Evolutionary conservation across 257 asterid genomes (phyloP).

Genomic region (Sherardia arvensis): DNA sequence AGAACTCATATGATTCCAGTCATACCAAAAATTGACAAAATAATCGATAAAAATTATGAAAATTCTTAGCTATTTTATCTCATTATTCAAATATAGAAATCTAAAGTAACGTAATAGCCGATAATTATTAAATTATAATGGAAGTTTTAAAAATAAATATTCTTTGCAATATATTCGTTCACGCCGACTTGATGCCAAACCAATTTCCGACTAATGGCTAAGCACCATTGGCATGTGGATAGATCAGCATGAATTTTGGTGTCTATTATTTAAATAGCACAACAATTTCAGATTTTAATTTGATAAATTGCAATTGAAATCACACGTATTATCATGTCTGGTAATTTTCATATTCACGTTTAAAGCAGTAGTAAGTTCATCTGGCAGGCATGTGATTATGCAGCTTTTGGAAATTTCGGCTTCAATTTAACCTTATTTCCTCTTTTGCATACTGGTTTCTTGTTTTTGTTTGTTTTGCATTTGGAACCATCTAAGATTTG

Average conservation of each 20-base stretch:
- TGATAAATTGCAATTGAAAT: not conserved
- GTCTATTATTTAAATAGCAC: not conserved
- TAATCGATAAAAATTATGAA: too few species aligned
- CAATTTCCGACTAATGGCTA: slow-evolving; percentile 1
- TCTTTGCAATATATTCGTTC: too few species aligned
- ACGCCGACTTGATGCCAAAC: too few species aligned
- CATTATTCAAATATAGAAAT: too few species aligned
- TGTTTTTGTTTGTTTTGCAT: not conserved
- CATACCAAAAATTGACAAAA: too few species aligned
- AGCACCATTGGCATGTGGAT: slow-evolving; percentile 19
- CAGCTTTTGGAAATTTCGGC: slow-evolving; percentile 26
- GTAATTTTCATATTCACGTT: slow-evolving; percentile 17
- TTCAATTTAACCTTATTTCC: not conserved
- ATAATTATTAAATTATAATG: too few species aligned
- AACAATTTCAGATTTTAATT: not conserved
- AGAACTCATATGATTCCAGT: too few species aligned
- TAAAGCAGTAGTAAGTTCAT: slow-evolving; percentile 18
- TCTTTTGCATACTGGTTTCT: not conserved
- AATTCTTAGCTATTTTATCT: too few species aligned
- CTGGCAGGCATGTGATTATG: slow-evolving; percentile 38
- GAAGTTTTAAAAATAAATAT: too few species aligned
- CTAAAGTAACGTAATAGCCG: too few species aligned
- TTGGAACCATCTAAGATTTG: not conserved
- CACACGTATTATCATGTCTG: not conserved
- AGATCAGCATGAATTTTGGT: slow-evolving; percentile 11